Conservation (phyloP, 768 basidiomycete species). For the Boletus rufocinnamomeus region DNA sequence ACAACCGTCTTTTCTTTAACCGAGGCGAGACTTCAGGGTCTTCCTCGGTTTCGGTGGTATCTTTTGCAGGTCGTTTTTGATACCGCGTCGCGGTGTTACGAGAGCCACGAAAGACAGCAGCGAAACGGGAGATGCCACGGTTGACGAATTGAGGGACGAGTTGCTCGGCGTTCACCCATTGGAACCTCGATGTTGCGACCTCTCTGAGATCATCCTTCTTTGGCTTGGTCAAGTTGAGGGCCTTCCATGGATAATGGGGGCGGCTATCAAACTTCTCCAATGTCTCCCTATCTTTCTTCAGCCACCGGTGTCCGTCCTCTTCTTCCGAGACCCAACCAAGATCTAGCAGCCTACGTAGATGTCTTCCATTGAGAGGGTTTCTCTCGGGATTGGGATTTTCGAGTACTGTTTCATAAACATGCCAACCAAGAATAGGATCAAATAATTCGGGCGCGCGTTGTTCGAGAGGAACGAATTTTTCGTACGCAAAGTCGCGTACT, state of each 20-base stretch:
- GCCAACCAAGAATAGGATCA: conserved; percentile 34
- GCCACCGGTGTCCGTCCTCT: conserved; percentile 28
- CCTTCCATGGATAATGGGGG: conserved; percentile 31
- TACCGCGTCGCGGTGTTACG: conserved; percentile 3
- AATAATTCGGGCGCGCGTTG: conserved; percentile 30
- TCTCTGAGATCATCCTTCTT: conserved; percentile 28
- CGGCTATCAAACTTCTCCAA: conserved; percentile 29
- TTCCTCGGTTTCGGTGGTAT: conserved; percentile 12
- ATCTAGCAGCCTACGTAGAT: conserved; percentile 33
- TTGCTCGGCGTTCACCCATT: conserved; percentile 35
- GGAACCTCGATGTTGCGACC: conserved; percentile 31
- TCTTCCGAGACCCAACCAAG: conserved; percentile 31
- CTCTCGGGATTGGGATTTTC: conserved; percentile 22
- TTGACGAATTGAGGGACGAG: conserved; percentile 28
- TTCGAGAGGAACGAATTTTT: conserved; percentile 17
- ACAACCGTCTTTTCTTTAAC: conserved; percentile 31
- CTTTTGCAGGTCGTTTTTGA: conserved; percentile 28
- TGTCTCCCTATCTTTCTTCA: conserved; percentile 27
- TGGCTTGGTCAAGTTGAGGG: conserved; percentile 26
- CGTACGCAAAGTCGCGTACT: conserved; percentile 36
- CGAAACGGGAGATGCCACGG: conserved; percentile 23
- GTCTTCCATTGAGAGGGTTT: conserved; percentile 23
- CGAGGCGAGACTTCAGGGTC: conserved; percentile 19
- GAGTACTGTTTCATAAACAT: conserved; percentile 32
- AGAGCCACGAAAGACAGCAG: conserved; percentile 16